phyloP scores from a whole-genome alignment of 148 eudicot genomes.

The Vaccinium darrowii region DNA sequence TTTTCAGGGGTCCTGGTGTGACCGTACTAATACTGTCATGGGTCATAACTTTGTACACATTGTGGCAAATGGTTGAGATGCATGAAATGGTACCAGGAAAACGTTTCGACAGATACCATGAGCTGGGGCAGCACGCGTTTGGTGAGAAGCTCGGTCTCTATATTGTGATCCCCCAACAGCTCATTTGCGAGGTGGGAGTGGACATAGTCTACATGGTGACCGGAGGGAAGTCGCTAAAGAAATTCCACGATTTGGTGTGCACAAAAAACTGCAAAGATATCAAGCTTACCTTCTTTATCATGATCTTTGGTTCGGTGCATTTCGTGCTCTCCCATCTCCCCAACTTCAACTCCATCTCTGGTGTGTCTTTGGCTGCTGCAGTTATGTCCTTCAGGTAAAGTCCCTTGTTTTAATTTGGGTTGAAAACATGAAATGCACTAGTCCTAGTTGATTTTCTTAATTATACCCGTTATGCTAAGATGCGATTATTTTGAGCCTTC shows the following conservation, averaged over 20 bases:
- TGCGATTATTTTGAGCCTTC: neutral
- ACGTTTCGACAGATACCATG: conserved; percentile 39
- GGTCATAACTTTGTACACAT: conserved; percentile 32
- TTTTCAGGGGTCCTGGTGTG: conserved; percentile 36
- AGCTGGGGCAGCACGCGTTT: conserved; percentile 36
- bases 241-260: conserved; percentile 31
- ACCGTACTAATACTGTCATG: conserved; percentile 26
- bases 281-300: conserved; percentile 32
- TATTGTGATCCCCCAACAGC: conserved; percentile 35
- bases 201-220: conserved; percentile 35
- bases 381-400: conserved; percentile 38
- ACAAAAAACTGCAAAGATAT: conserved; percentile 14
- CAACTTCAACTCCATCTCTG: conserved; percentile 33
- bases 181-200: conserved; percentile 28
- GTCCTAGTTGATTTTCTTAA: neutral
- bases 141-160: conserved; percentile 36
- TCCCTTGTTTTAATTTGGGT: neutral
- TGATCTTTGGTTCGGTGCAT: conserved; percentile 35
- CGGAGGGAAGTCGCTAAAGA: conserved; percentile 28
- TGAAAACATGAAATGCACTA: neutral
- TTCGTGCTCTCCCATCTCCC: conserved; percentile 40
- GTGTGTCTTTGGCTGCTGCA: conserved; percentile 34
- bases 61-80: conserved; percentile 43
- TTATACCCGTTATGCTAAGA: neutral
- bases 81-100: conserved; percentile 39